Base-by-base conservation (phyloP, 2,329 filamentous ascomycete species). In the Diaporthe caulivora region DNA sequence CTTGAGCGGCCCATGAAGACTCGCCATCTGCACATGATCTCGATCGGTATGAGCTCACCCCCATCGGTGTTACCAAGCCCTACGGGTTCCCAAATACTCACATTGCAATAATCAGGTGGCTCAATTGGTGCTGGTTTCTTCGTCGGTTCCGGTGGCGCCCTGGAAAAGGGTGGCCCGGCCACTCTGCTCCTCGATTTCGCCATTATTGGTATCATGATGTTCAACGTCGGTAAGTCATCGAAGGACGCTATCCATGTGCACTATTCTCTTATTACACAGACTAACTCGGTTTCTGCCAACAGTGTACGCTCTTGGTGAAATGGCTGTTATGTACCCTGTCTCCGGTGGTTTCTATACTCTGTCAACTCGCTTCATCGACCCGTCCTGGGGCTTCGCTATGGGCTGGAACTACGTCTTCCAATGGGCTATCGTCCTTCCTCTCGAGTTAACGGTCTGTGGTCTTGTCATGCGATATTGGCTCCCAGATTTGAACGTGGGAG, bases 91-190 rank as follows among this genome's bases (percentile, higher is more conserved):
- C n/a, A n/a, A 7, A 26, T 26, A 18, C 62, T 67, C 15, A 67
- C 47, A 40, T 10, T n/a, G 17, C 7, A 24, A 21, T 26, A 4
- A 37, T 3, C 62, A 67, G 62, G 62, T 76, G 87, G 87, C 75
- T 88, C 87, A 31, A 91, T 91, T 58, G 89, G 89, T 80, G 89
- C 89, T 76, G 89, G 89, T 82, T 90, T 91, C 84, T 91, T 90
- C 81, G 89, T 91, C 75, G 88, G 89, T 78, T 89, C 87, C 9
- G 88, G 88, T 75, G 80, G 83, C 75, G 87, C 87, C 72, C 82
- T 91, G 13, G 75, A 77, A 75, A 85, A 78, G 40, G 88, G 88
- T 81, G 84, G 84, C 31, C 86, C 86, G 40, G 85, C 80, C 1
- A 83, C 82, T 62, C 78, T 87, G 10, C 78, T 87, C 11, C 80